phyloP scores from a whole-genome alignment of 768 basidiomycete genomes.

The Podaxis sp. region DNA sequence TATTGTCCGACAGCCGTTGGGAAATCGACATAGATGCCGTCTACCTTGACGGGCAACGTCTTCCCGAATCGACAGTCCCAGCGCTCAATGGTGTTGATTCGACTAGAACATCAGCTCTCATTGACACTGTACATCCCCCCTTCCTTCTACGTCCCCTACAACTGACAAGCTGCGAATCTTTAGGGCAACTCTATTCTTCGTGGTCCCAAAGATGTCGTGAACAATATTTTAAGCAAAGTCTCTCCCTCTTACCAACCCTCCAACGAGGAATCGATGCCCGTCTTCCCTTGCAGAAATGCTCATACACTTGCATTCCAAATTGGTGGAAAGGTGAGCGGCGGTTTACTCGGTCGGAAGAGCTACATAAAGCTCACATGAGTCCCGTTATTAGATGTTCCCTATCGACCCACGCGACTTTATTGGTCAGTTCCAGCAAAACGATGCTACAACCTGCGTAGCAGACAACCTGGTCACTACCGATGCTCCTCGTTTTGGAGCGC shows the following conservation, averaged over 20 bases:
- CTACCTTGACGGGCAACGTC: constrained; percentile 56
- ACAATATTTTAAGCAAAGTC: constrained; percentile 39
- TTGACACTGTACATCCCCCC: constrained; percentile 55
- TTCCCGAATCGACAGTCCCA: constrained; percentile 53
- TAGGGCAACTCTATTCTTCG: constrained; percentile 75
- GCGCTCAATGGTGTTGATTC: constrained; percentile 31
- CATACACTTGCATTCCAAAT: constrained; percentile 63
- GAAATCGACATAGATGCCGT: constrained; percentile 68
- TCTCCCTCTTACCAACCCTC: constrained; percentile 34
- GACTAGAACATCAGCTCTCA: constrained; percentile 50
- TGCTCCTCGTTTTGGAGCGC: constrained; percentile 47
- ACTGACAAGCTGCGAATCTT: background rate
- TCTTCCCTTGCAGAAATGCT: constrained; percentile 50
- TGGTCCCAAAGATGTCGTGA: constrained; percentile 66
- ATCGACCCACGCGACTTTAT: constrained; percentile 74
- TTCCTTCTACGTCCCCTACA: background rate
- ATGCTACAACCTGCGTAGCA: constrained; percentile 48
- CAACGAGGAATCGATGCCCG: constrained; percentile 23
- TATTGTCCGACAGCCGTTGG: constrained; percentile 42
- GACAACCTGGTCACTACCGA: constrained; percentile 61
- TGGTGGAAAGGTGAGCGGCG: constrained; percentile 46
- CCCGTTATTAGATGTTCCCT: constrained; percentile 46
- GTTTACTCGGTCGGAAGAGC: background rate
- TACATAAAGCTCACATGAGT: background rate
- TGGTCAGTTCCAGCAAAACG: constrained; percentile 32